These are phyloP conservation scores for Neurospora sp. DNA, from an alignment of 2,329 filamentous ascomycete species.

Conservation along the genomic window DNA sequence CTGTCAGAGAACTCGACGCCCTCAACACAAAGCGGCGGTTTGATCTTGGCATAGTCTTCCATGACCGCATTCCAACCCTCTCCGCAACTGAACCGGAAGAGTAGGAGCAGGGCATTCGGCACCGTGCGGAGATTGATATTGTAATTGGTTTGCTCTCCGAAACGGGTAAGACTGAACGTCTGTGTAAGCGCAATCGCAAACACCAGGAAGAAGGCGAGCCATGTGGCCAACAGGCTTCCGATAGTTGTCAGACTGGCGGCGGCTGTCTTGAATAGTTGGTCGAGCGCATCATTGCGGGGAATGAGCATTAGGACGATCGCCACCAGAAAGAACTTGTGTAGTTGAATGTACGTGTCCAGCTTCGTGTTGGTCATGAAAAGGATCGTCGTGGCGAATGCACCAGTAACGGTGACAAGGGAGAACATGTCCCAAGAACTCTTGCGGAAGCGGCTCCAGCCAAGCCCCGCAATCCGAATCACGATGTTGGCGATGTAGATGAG, in stretches of 20 bases:
- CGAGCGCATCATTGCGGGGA: slow-evolving; percentile 89
- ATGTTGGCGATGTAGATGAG: slow-evolving; percentile 78
- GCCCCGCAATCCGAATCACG: slow-evolving; percentile 70
- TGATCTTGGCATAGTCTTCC: slow-evolving; percentile 83
- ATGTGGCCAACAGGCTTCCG: slow-evolving; percentile 84
- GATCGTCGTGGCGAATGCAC: slow-evolving; percentile 73
- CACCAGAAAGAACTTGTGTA: slow-evolving; percentile 92
- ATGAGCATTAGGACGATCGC: slow-evolving; percentile 84
- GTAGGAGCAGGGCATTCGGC: slow-evolving; percentile 82
- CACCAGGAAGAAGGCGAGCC: slow-evolving; percentile 93
- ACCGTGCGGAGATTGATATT: slow-evolving; percentile 92
- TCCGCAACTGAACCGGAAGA: slow-evolving; percentile 87
- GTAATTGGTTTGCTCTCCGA: slow-evolving; percentile 59
- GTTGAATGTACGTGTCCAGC: slow-evolving; percentile 57
- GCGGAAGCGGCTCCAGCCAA: slow-evolving; percentile 86
- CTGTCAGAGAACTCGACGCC: slow-evolving; percentile 66
- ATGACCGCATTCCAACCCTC: slow-evolving; percentile 97
- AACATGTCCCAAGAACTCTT: slow-evolving; percentile 94
- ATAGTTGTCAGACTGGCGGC: slow-evolving; percentile 88
- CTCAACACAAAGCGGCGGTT: slow-evolving; percentile 70
- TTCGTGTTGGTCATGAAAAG: slow-evolving; percentile 55
- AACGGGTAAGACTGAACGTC: slow-evolving; percentile 87
- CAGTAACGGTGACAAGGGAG: slow-evolving; percentile 67
- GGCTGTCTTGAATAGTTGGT: slow-evolving; percentile 97
- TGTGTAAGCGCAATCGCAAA: slow-evolving; percentile 96